Evolutionary conservation across 2,329 filamentous ascomycete species (phyloP).

Genomic region (Domatiomyces catenatus): DNA sequence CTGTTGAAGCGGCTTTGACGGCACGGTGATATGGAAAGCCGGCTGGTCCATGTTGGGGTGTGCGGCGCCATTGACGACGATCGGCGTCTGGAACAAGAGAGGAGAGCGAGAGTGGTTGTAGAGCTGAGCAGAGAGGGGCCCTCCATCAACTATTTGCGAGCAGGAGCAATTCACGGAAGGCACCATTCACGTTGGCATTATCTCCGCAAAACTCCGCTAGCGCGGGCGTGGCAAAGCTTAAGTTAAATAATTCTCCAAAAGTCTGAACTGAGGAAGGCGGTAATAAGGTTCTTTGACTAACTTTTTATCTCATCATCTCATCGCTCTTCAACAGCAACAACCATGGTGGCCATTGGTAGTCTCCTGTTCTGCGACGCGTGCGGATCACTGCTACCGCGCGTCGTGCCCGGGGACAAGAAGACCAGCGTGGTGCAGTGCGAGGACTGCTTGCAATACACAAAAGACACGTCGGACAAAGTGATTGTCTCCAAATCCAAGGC

Average conservation of each 20-base stretch:
- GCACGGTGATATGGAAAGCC: slow-evolving; percentile 3
- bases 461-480: slow-evolving; percentile 61
- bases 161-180: too few relatives aligned
- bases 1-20: background rate
- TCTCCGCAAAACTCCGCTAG: background rate
- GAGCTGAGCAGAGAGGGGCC: background rate
- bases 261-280: background rate
- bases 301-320: slow-evolving; percentile 9
- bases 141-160: too few relatives aligned
- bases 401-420: slow-evolving; percentile 44
- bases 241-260: background rate
- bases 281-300: too few relatives aligned
- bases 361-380: slow-evolving; percentile 88
- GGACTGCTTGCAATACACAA: slow-evolving; percentile 71
- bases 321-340: slow-evolving; percentile 14
- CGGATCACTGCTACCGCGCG: slow-evolving; percentile 72
- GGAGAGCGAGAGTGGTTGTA: background rate
- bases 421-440: slow-evolving; percentile 68
- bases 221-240: background rate
- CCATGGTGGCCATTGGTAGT: slow-evolving; percentile 78
- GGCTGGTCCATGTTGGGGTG: slow-evolving; percentile 2
- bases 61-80: background rate
- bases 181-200: background rate
- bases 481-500: slow-evolving; percentile 75
- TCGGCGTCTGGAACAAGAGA: background rate